Evolutionary conservation across 2,329 filamentous ascomycete species (phyloP).

Genomic region (Annulohypoxylon truncatum): DNA sequence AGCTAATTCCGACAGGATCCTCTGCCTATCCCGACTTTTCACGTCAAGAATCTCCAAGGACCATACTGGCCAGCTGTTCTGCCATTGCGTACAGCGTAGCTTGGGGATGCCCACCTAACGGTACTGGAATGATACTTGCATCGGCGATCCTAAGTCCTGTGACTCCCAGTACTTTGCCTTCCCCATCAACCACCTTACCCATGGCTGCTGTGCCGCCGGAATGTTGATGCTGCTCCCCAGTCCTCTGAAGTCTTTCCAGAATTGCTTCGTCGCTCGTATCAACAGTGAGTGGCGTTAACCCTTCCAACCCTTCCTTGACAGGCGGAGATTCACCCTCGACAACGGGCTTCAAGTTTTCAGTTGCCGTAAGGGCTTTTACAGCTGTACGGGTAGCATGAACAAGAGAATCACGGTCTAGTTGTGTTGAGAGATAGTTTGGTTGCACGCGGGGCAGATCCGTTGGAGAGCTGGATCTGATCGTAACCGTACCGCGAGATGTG

Average conservation of each 20-base stretch:
- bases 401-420: slow-evolving; percentile 35
- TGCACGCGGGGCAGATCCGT: slow-evolving; percentile 33
- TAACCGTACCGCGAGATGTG: slow-evolving; percentile 38
- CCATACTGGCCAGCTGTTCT: slow-evolving; percentile 37
- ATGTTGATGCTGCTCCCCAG: slow-evolving; percentile 40
- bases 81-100: slow-evolving; percentile 43
- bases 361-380: slow-evolving; percentile 33
- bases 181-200: slow-evolving; percentile 40
- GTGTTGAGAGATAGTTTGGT: slow-evolving; percentile 35
- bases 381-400: slow-evolving; percentile 37
- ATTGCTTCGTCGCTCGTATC: slow-evolving; percentile 42
- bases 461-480: slow-evolving; percentile 31
- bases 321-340: slow-evolving; percentile 42
- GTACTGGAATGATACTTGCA: slow-evolving; percentile 45
- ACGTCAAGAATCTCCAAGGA: slow-evolving; percentile 18
- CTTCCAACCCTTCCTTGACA: slow-evolving; percentile 32
- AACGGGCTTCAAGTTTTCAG: slow-evolving; percentile 27
- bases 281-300: slow-evolving; percentile 36
- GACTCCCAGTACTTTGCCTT: slow-evolving; percentile 42
- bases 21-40: neutral
- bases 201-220: slow-evolving; percentile 43
- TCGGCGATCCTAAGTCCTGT: slow-evolving; percentile 40
- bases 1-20: no score
- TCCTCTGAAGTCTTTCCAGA: slow-evolving; percentile 41
- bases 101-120: slow-evolving; percentile 41